Percentiles rank a stretch among this genome's conserved stretches.
Conservation (phyloP, 2,329 filamentous ascomycete species). For the Pestalotiopsis sp. region DNA sequence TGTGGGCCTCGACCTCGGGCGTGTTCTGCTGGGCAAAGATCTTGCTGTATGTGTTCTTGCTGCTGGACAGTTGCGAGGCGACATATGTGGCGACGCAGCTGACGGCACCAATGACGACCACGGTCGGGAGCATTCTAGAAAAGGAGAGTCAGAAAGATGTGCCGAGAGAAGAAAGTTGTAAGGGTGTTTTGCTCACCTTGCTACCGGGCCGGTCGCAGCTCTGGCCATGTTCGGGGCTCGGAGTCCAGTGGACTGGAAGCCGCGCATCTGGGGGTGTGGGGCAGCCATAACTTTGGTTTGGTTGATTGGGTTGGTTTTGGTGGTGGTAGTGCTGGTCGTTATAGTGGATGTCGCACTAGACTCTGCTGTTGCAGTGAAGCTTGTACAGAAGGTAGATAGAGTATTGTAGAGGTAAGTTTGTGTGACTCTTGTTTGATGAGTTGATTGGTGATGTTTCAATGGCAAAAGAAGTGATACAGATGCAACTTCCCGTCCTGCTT, state of each 20-base stretch:
- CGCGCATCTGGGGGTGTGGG: conserved; percentile 7
- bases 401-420: neutral
- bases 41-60: conserved; percentile 25
- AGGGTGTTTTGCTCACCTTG: neutral
- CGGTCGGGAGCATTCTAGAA: conserved; percentile 1
- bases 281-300: neutral
- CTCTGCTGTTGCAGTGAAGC: neutral
- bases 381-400: neutral
- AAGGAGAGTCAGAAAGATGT: neutral
- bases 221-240: conserved; percentile 1
- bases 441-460: neutral
- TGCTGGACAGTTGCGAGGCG: conserved; percentile 21
- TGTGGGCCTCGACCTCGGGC: conserved; percentile 29
- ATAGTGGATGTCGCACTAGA: neutral
- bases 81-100: conserved; percentile 28
- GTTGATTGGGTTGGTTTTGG: neutral
- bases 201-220: neutral
- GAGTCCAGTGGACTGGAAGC: neutral
- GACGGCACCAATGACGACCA: conserved; percentile 13
- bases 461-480: neutral
- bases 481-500: neutral
- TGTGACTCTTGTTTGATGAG: neutral
- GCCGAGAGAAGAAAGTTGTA: neutral
- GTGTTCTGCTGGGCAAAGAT: conserved; percentile 36
- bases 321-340: neutral